These are phyloP conservation scores for Trichosporon asahii DNA, from an alignment of 1,284 basidiomycete species.

Conservation along the genomic window DNA sequence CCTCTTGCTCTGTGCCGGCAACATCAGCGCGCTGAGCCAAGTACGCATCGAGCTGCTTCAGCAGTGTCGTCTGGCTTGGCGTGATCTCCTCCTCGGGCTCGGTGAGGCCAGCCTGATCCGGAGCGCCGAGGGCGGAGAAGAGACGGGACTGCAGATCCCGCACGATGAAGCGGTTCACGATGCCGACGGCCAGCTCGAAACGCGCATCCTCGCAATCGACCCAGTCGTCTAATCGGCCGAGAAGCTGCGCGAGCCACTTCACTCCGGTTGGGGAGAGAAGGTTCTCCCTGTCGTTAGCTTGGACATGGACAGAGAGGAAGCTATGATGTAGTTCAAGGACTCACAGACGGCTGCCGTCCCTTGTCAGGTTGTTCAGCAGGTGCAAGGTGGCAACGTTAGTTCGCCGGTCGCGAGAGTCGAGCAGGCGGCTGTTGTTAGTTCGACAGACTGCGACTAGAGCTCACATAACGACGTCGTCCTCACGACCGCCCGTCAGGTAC, in stretches of 20 bases:
- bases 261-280: conserved; percentile 27
- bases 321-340: conserved; percentile 35
- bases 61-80: conserved; percentile 75
- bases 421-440: conserved; percentile 60
- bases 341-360: conserved; percentile 61
- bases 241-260: conserved; percentile 53
- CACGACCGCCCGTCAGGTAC: conserved; percentile 40
- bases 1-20: background rate
- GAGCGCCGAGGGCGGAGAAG: background rate
- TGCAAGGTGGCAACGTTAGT: conserved; percentile 64
- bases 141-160: conserved; percentile 36
- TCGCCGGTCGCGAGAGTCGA: conserved; percentile 64
- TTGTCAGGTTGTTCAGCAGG: conserved; percentile 68
- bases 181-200: conserved; percentile 69
- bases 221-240: conserved; percentile 59
- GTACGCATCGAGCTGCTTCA: conserved; percentile 79
- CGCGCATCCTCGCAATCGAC: conserved; percentile 62
- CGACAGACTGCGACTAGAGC: conserved; percentile 30
- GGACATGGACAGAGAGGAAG: too few relatives aligned
- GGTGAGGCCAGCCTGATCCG: conserved; percentile 26
- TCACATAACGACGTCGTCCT: conserved; percentile 64
- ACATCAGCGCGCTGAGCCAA: conserved; percentile 50
- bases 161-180: conserved; percentile 53
- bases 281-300: conserved; percentile 15
- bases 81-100: conserved; percentile 64